phyloP scores from a whole-genome alignment of 148 eudicot genomes.

The Persicaria maculosa region DNA sequence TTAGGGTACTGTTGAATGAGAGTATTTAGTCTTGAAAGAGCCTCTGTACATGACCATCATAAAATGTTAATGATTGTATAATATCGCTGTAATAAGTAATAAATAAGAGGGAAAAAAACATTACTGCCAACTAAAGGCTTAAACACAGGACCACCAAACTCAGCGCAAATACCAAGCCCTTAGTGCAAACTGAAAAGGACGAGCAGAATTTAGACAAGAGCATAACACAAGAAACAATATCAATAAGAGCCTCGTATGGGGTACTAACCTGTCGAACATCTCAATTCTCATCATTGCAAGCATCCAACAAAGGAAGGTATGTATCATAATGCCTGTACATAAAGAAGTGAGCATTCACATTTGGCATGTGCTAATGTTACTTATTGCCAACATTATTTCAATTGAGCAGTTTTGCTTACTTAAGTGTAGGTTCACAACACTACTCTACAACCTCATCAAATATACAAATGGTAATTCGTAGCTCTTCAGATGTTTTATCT shows the following conservation, averaged over 20 bases:
- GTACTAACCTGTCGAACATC: conserved; percentile 80
- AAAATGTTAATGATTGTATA: not conserved
- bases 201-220: conserved; percentile 1
- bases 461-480: conserved; percentile 94
- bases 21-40: conserved; percentile 83
- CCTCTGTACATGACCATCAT: conserved; percentile 42
- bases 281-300: conserved; percentile 75
- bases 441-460: conserved; percentile 96
- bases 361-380: not conserved
- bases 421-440: conserved; percentile 89
- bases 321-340: conserved; percentile 68
- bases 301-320: conserved; percentile 83
- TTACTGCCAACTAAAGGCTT: conserved; percentile 89
- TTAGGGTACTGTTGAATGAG: conserved; percentile 63
- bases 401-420: conserved; percentile 29
- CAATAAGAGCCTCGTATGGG: not conserved
- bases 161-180: conserved; percentile 99
- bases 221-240: conserved; percentile 8
- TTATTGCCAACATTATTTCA: not conserved
- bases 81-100: not conserved
- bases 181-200: conserved; percentile 73
- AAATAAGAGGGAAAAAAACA: not conserved
- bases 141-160: conserved; percentile 80
- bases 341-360: not conserved
- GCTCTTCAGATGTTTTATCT: conserved; percentile 89